Base-by-base conservation (phyloP, 805 yeast species). In the Candida fluviatilis region DNA sequence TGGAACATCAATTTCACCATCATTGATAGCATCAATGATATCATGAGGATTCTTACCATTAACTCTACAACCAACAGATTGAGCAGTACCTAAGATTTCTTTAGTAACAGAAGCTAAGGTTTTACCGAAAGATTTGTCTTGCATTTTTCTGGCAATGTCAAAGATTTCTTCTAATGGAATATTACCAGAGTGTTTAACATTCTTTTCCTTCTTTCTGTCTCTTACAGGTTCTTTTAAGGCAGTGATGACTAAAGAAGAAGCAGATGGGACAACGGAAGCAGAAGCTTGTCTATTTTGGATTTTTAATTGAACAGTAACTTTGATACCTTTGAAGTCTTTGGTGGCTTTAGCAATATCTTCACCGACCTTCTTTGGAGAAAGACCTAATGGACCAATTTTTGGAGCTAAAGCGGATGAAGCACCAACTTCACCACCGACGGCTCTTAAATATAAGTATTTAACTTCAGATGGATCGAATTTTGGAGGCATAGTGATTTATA, bases 361-460 rank as follows among this genome's bases (percentile, higher is more conserved):
- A 90, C 99, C 99, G 69, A 93, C 96, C 84, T 93, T 91, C 95
- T 91, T 93, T 80, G 99, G 97, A 51, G 97, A 89, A 63, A 93
- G 80, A 89, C 99, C 99, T 71, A 93, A 87, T 62, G 99, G 99
- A 87, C 99, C 99, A 69, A 93, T 93, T 91, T 93, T 93, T 72
- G 99, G 99, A 62, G 99, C 99, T 66, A 93, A 85, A 57, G 99
- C 96, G 57, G 99, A 86, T 51, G 98, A 89, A 66, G 97, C 96
- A 80, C 98, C 99, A 65, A 93, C 95, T 82, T 93, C 99, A 82
- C 99, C 99, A 86, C 99, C 99, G 61, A 89, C 95, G 76, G 99
- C 97, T 85, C 99, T 88, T 76, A 93, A 79, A 87, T 91, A 91
- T 77, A 93, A 79, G 86, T 77, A 87, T 77, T 90, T 90, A 71